Conservation (phyloP, 306 rosid species). For the Arachis stenosperma region DNA sequence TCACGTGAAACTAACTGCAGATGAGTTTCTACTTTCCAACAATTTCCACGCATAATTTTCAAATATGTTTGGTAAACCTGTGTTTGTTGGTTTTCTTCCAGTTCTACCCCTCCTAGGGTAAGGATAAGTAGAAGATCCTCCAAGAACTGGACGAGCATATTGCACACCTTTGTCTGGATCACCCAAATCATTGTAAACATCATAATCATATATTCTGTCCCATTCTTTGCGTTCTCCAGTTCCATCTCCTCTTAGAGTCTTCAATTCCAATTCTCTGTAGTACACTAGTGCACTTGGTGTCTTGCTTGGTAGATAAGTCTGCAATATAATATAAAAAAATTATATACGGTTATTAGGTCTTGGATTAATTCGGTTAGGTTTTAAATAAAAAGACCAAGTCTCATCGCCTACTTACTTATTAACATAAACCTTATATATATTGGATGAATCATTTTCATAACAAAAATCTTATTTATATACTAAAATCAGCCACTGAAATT, state of each 20-base stretch:
- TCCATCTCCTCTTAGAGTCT: conserved; percentile 60
- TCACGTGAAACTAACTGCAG: too few species aligned
- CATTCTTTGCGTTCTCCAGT: conserved; percentile 60
- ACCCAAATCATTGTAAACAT: conserved; percentile 70
- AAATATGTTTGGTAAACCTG: conserved; percentile 43
- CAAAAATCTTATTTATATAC: too few species aligned
- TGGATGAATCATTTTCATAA: too few species aligned
- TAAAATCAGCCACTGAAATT: too few species aligned
- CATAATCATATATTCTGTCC: conserved; percentile 75
- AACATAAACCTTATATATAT: too few species aligned
- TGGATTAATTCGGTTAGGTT: too few species aligned
- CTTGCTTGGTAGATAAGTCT: conserved; percentile 66
- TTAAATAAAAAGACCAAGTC: too few species aligned
- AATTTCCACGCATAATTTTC: too few species aligned
- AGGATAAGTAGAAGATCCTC: conserved; percentile 63
- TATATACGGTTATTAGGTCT: too few species aligned
- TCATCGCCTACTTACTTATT: too few species aligned
- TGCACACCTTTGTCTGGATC: conserved; percentile 40
- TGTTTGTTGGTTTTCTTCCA: conserved; percentile 50
- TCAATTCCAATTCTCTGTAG: conserved; percentile 54
- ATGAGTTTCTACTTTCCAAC: too few species aligned
- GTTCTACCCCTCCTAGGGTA: conserved; percentile 90
- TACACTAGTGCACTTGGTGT: conserved; percentile 53
- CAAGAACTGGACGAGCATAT: conserved; percentile 51
- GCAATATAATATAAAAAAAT: background rate